Conservation (phyloP, 306 rosid species). For the Dalbergia cochinchinensis region DNA sequence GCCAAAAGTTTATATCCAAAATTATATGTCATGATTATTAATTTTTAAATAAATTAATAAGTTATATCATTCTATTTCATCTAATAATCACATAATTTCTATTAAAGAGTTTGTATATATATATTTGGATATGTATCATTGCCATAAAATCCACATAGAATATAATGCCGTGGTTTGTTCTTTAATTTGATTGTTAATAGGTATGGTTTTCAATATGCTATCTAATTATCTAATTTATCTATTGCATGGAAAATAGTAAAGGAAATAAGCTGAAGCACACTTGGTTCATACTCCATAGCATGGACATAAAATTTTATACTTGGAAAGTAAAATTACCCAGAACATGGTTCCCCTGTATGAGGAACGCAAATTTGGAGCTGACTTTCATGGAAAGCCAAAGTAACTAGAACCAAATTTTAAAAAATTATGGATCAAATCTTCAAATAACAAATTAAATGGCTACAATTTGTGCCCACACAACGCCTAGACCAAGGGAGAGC, state of each 20-base stretch:
- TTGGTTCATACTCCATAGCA: background rate
- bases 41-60: too few relatives aligned
- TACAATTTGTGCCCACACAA: conserved; percentile 52
- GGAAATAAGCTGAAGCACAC: background rate
- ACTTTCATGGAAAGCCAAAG: background rate
- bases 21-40: too few relatives aligned
- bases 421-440: conserved; percentile 26
- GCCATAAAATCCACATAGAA: too few relatives aligned
- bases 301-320: background rate
- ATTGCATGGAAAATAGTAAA: background rate
- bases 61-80: too few relatives aligned
- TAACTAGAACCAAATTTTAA: background rate
- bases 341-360: too few relatives aligned
- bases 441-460: conserved; percentile 32
- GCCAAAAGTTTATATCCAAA: too few relatives aligned
- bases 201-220: background rate
- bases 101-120: too few relatives aligned
- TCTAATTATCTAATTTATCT: background rate
- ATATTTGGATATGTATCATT: too few relatives aligned
- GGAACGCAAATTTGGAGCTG: background rate
- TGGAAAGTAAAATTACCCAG: background rate
- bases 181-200: background rate
- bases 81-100: too few relatives aligned
- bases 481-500: conserved; percentile 75
- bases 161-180: too few relatives aligned